These are phyloP conservation scores for Arctium lappa DNA, from an alignment of 129 eudicot species.

Conservation along the genomic window DNA sequence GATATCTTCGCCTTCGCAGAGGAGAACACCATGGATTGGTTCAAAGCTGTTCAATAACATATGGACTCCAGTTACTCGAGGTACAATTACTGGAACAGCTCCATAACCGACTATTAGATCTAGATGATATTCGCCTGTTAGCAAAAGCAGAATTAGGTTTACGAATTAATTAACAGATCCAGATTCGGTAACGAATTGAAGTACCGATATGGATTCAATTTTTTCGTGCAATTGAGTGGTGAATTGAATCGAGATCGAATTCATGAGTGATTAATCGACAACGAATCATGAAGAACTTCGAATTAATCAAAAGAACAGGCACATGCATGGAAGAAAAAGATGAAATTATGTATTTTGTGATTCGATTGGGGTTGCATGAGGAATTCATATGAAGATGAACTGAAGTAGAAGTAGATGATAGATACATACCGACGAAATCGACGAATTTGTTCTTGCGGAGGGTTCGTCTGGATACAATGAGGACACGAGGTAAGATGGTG, in stretches of 20 bases:
- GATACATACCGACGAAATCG: constrained; percentile 77
- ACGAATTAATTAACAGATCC: neutral
- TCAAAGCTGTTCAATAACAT: constrained; percentile 76
- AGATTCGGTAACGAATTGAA: neutral
- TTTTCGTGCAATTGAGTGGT: neutral
- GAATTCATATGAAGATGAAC: neutral
- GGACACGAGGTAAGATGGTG: constrained; percentile 72
- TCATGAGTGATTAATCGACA: neutral
- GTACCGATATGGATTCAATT: neutral
- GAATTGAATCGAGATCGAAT: neutral
- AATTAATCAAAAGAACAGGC: neutral
- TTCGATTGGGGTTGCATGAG: constrained; percentile 2
- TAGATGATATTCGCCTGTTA: constrained; percentile 87
- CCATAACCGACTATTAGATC: constrained; percentile 89
- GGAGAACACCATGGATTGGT: constrained; percentile 94
- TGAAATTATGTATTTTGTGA: neutral
- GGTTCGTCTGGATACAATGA: constrained; percentile 83
- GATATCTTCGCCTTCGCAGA: constrained; percentile 95
- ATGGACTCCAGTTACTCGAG: constrained; percentile 81
- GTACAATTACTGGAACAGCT: constrained; percentile 91
- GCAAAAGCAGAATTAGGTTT: neutral
- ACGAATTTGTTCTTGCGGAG: constrained; percentile 98
- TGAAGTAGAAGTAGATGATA: neutral
- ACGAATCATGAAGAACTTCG: neutral
- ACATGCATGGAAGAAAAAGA: neutral